A percentile compares a stretch with the other conserved stretches of the same genome.
Conservation (phyloP, 371 early-diverging fungal species). For the Chytridium lagenaria region DNA sequence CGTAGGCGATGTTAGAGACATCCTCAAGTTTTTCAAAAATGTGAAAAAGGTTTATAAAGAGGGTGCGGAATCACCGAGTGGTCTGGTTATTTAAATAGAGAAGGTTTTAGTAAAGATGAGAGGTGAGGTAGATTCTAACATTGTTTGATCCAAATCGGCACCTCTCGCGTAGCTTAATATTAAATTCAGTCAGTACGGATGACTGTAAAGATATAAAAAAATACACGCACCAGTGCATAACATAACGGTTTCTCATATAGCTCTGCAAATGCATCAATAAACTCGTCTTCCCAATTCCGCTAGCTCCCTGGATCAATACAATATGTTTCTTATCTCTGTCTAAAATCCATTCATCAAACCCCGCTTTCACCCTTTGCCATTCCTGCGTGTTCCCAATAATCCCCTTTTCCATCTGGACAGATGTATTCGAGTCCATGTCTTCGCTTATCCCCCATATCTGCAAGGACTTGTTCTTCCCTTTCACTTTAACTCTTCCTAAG, state of each 20-base stretch:
- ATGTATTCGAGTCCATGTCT: too few relatives aligned
- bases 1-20: background rate
- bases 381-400: background rate
- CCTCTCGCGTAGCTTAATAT: too few relatives aligned
- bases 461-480: background rate
- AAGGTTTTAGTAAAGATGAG: too few relatives aligned
- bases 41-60: background rate
- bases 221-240: too few relatives aligned
- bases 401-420: too few relatives aligned
- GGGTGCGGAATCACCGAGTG: too few relatives aligned
- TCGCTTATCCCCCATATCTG: background rate
- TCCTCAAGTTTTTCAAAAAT: background rate
- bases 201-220: too few relatives aligned
- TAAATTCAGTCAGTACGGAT: too few relatives aligned
- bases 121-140: too few relatives aligned
- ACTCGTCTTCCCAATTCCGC: slow-evolving; percentile 5
- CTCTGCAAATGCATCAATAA: background rate
- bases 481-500: background rate
- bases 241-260: too few relatives aligned
- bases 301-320: background rate
- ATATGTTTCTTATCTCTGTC: background rate
- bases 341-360: background rate
- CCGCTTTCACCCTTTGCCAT: background rate
- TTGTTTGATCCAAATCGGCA: too few relatives aligned
- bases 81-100: too few relatives aligned